Percentiles rank a stretch among this genome's conserved stretches.
phyloP scores from a whole-genome alignment of 352 stramenopile species.

The Pseudoperonospora humuli region DNA sequence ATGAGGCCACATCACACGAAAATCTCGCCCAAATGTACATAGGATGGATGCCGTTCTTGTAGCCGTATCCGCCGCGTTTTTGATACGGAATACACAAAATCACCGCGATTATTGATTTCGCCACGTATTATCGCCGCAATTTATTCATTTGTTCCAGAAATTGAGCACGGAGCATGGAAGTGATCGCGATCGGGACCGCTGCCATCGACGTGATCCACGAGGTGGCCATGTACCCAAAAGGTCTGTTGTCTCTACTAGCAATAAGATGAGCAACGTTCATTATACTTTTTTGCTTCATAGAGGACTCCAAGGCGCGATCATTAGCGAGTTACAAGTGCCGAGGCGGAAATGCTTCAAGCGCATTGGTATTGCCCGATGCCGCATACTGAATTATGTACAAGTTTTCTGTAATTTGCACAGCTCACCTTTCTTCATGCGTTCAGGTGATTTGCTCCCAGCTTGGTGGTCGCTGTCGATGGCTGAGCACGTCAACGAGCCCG shows the following conservation, averaged over 20 bases:
- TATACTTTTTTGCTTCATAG: conserved; percentile 2
- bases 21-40: conserved; percentile 95
- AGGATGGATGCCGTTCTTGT: conserved; percentile 91
- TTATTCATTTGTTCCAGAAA: not conserved
- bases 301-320: conserved; percentile 42
- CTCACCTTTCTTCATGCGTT: not conserved
- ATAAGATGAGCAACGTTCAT: not conserved
- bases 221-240: conserved; percentile 46
- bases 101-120: too few relatives aligned
- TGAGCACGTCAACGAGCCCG: conserved; percentile 55
- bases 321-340: conserved; percentile 45
- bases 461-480: conserved; percentile 40
- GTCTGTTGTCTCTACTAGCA: conserved; percentile 12
- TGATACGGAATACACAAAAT: not conserved
- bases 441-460: conserved; percentile 58
- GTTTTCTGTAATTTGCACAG: not conserved
- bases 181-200: conserved; percentile 63
- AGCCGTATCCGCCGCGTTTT: not conserved
- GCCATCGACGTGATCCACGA: conserved; percentile 65
- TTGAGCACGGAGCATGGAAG: conserved; percentile 25
- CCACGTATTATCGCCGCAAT: not conserved
- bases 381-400: too few relatives aligned
- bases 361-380: too few relatives aligned
- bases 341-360: conserved; percentile 61
- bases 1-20: conserved; percentile 87